Evolutionary conservation across 352 stramenopile species (phyloP).

Genomic region (Pythium coloratum): DNA sequence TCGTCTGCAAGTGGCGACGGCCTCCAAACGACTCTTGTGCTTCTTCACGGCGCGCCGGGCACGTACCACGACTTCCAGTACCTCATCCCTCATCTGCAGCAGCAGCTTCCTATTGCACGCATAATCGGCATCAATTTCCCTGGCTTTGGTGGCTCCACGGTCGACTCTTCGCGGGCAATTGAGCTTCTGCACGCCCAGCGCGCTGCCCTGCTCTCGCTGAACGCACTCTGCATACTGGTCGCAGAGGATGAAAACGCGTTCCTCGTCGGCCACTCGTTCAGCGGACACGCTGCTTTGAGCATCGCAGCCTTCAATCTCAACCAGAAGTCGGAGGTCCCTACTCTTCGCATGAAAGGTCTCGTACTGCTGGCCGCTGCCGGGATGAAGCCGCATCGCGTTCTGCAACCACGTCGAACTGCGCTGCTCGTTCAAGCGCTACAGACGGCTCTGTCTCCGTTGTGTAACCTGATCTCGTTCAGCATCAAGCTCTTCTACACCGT

Average conservation of each 20-base stretch:
- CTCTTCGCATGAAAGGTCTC: constrained; percentile 41
- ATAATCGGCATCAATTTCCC: constrained; percentile 65
- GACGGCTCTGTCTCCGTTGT: constrained; percentile 25
- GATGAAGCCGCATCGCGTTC: constrained; percentile 42
- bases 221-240: constrained; percentile 44
- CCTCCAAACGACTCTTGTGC: constrained; percentile 41
- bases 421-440: constrained; percentile 37
- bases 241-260: constrained; percentile 39
- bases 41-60: constrained; percentile 64
- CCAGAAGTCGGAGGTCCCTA: neutral
- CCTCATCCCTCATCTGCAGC: constrained; percentile 52
- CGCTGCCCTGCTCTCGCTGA: constrained; percentile 38
- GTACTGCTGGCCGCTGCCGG: constrained; percentile 52
- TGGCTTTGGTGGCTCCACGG: constrained; percentile 49
- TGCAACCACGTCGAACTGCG: constrained; percentile 36
- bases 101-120: constrained; percentile 30
- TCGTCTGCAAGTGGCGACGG: neutral
- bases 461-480: constrained; percentile 24
- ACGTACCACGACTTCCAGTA: constrained; percentile 68
- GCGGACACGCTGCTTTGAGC: constrained; percentile 51
- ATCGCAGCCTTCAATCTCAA: constrained; percentile 44
- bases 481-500: constrained; percentile 51
- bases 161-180: constrained; percentile 45
- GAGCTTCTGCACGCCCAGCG: constrained; percentile 38
- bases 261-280: constrained; percentile 67